A percentile compares a stretch with the other conserved stretches of the same genome.
phyloP scores from a whole-genome alignment of 331 rosid genomes.

The Telfairia occidentalis region DNA sequence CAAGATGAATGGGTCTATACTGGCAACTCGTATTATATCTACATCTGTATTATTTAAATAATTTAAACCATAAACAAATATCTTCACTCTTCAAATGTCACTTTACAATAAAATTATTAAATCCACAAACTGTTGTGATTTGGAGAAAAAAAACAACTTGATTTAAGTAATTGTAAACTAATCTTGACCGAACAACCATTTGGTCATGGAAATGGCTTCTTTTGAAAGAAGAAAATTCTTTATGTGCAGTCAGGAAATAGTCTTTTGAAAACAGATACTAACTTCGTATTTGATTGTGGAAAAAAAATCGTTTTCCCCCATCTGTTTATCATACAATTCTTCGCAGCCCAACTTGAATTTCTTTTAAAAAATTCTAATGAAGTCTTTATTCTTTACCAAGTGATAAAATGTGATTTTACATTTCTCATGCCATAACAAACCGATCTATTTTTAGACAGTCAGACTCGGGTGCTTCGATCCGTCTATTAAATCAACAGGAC shows the following conservation, averaged over 20 bases:
- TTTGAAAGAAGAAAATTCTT: neutral
- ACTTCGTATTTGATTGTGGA: neutral
- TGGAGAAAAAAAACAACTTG: neutral
- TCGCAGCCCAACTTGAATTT: neutral
- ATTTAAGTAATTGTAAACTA: neutral
- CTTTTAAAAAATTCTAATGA: neutral
- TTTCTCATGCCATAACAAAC: no score
- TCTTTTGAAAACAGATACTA: neutral
- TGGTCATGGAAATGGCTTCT: neutral
- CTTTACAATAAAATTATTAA: neutral
- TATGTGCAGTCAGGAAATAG: neutral
- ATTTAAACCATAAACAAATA: no score
- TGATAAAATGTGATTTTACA: no score
- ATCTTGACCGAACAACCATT: neutral
- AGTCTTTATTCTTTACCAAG: no score
- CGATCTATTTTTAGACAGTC: no score
- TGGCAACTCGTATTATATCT: neutral
- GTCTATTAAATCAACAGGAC: no score
- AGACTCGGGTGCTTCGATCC: no score
- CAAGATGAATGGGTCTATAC: neutral
- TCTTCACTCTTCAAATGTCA: neutral
- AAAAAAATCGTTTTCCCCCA: neutral
- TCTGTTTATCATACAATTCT: neutral
- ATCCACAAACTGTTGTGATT: no score
- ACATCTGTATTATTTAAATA: no score